Evolutionary conservation across 805 yeast species (phyloP), one percentile per base, ranked within the genome.

Genomic region (Suhomyces tanzawaensis): DNA sequence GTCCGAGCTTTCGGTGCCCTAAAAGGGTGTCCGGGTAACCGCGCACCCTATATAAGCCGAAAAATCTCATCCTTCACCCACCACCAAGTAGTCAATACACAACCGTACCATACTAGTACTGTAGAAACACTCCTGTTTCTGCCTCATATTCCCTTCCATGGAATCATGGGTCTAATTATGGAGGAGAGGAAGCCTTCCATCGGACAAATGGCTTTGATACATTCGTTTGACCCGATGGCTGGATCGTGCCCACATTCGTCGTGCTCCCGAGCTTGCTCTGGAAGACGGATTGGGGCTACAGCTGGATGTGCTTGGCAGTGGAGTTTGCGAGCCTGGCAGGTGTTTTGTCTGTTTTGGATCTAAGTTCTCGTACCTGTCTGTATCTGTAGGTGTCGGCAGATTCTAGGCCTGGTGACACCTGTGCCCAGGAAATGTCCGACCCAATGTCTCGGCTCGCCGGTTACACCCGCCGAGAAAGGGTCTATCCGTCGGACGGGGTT

Each of bases 81-180:
- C 22, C 23, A 18, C 13, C 33, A 24, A 36, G 17, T 29, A 17
- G 19, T 5, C 32, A 30, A 37, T 29, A 27, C 29, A 27, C 17
- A 27, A 11, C 19, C 4, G 14, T 19, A n/a, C 26, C 23, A 32
- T 12, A 12, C 17, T 19, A 9, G 7, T 32, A 21, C 5, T 34
- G 35, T 33, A 37, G 41, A 34, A 14, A 22, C 34, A 58, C 82
- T 77, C 82, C 82, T 71, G 63, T 65, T 77, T 77, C 83, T 77
- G 83, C 81, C 81, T 68, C 81, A 66, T 53, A 48, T 68, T 72
- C 63, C 57, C 47, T 19, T 17, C 36, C 53, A 64, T 76, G 62
- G 79, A 69, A 60, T 62, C 45, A 52, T 68, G 81, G 82, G 81
- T 77, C 81, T 77, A 53, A 48, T 70, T 58, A 67, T 59, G 82